Conservation (phyloP, 2,329 filamentous ascomycete species). For the Sodiomyces alkalinus region DNA sequence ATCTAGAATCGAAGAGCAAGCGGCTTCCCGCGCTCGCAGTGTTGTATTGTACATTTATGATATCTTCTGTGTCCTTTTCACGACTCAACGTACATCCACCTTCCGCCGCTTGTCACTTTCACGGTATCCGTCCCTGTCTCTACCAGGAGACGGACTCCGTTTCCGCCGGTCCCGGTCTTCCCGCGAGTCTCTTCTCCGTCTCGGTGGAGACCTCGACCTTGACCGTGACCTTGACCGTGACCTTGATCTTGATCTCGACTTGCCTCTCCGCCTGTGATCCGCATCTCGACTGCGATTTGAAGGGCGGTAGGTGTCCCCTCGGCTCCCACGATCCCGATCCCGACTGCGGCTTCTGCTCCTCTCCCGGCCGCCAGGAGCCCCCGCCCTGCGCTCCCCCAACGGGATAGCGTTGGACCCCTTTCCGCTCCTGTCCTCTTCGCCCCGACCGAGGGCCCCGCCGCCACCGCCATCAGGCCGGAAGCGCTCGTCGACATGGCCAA, state of each 20-base stretch:
- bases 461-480: slow-evolving; percentile 51
- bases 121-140: slow-evolving; percentile 32
- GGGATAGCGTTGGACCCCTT: slow-evolving; percentile 59
- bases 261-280: slow-evolving; percentile 17
- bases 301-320: slow-evolving; percentile 5
- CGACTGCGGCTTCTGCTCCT: no score
- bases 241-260: slow-evolving; percentile 38
- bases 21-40: no score
- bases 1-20: no score
- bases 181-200: slow-evolving; percentile 19
- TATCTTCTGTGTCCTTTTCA: slow-evolving; percentile 7
- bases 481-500: slow-evolving; percentile 42
- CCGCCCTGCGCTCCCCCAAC: slow-evolving; percentile 42
- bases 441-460: no score
- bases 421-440: slow-evolving; percentile 24
- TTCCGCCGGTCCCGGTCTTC: slow-evolving; percentile 36
- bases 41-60: slow-evolving; percentile 3
- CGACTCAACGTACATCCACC: slow-evolving; percentile 27
- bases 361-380: slow-evolving; percentile 9
- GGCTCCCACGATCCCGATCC: no score
- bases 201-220: no score
- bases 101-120: slow-evolving; percentile 44
- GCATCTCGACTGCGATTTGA: slow-evolving; percentile 14
- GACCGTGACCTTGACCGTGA: slow-evolving; percentile 42
- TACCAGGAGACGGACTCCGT: slow-evolving; percentile 40